Evolutionary conservation across 2,329 filamentous ascomycete genomes (phyloP), one percentile per base, ranked within the genome.

Genomic region (Sporothrix sp.): DNA sequence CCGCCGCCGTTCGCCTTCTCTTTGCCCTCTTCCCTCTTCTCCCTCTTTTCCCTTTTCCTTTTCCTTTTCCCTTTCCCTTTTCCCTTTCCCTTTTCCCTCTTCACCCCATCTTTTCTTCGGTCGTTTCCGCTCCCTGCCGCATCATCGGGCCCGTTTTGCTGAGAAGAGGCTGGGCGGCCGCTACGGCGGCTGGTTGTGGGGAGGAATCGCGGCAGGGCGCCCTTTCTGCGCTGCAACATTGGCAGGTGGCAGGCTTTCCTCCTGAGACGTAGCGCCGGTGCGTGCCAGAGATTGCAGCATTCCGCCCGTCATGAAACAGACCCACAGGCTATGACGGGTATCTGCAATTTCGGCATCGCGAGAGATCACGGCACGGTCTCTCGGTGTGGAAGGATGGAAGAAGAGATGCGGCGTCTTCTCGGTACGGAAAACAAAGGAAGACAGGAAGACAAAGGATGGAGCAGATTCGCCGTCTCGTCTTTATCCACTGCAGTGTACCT

Each of bases 191-290:
- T 45, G 42, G 42, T 35, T 33, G 40, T 43, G 40, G 42, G 30
- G 27, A 27, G 38, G 18, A 13, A 33, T 33, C 28, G 10, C 28
- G 42, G 42, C 20, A 33, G 43, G 16, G 36, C 23, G 33, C 42
- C 35, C 45, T 39, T 48, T 25, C 45, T 39, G 11, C 14, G 37
- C 27, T 39, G 36, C 18, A 32, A 32, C 45, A 36, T 30, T 32
- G 14, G 36, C 45, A 48, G 45, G 45, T 32, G 45, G 32, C 32
- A 27, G 32, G 43, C 9, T n/a, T 21, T 27, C 23, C 44, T 37
- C 44, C 44, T 38, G 44, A 47, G 44, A 47, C 44, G 44, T 47
- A 47, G 44, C 44, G 33, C 44, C 44, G 44, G 23, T 18, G 44
- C 14, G 44, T 33, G 33, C 33, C 44, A 37, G 33, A 47, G 42